Conservation (phyloP, 2,329 filamentous ascomycete genomes). For the Neonectria sp. region DNA sequence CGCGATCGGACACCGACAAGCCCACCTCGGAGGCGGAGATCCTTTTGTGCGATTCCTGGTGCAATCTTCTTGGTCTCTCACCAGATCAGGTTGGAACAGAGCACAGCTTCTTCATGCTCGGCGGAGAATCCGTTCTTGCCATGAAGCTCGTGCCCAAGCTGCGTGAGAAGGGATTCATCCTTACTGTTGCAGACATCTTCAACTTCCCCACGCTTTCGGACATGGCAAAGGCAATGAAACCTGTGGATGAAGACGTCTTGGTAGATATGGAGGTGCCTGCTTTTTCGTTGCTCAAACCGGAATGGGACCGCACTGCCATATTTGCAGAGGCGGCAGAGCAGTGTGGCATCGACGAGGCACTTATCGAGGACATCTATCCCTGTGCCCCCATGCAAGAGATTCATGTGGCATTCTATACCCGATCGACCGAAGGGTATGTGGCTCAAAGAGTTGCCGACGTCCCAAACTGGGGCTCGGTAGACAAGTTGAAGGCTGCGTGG, state of each 20-base stretch:
- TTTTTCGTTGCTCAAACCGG: slow-evolving; percentile 56
- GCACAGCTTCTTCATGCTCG: slow-evolving; percentile 63
- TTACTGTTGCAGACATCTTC: slow-evolving; percentile 64
- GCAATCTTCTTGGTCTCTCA: slow-evolving; percentile 52
- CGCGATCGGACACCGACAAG: slow-evolving; percentile 25
- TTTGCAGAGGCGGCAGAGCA: slow-evolving; percentile 53
- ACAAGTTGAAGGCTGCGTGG: slow-evolving; percentile 58
- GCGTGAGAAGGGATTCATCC: slow-evolving; percentile 53
- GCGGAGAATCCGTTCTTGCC: slow-evolving; percentile 65
- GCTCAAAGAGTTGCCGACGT: slow-evolving; percentile 63
- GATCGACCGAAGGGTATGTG: slow-evolving; percentile 65
- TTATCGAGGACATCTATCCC: slow-evolving; percentile 66
- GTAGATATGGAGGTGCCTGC: slow-evolving; percentile 47
- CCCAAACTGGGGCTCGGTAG: slow-evolving; percentile 49
- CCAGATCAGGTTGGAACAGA: slow-evolving; percentile 52
- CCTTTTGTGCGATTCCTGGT: slow-evolving; percentile 55
- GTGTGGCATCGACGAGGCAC: slow-evolving; percentile 40
- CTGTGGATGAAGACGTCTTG: slow-evolving; percentile 38
- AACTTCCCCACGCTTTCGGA: slow-evolving; percentile 59
- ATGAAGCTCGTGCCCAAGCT: slow-evolving; percentile 64
- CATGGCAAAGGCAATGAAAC: slow-evolving; percentile 56
- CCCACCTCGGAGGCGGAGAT: slow-evolving; percentile 39
- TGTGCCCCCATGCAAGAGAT: slow-evolving; percentile 68
- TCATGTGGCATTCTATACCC: slow-evolving; percentile 65
- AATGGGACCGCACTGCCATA: slow-evolving; percentile 50